Evolutionary conservation across 257 asterid genomes (phyloP).

Genomic region (Jaltomata sinuosa): DNA sequence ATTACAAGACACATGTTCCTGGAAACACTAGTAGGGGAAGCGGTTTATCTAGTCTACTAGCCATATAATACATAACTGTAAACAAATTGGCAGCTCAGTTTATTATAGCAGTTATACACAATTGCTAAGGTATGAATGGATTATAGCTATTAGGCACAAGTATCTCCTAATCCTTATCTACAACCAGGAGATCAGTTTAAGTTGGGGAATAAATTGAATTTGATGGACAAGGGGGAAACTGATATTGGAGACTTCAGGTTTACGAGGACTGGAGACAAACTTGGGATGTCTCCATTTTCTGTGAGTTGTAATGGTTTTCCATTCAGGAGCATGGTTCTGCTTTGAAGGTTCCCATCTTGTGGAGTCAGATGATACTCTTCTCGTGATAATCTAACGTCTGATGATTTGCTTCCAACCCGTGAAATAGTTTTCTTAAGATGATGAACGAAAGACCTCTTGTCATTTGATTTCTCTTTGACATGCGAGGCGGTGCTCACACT

Average conservation of each 20-base stretch:
- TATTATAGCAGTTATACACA: neutral
- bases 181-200: slow-evolving; percentile 54
- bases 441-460: slow-evolving; percentile 21
- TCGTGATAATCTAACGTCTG: slow-evolving; percentile 38
- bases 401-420: slow-evolving; percentile 68
- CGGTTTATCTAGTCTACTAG: too few species aligned
- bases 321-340: slow-evolving; percentile 51
- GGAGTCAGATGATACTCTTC: slow-evolving; percentile 85
- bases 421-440: slow-evolving; percentile 51
- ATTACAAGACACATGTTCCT: neutral
- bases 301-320: slow-evolving; percentile 41
- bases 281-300: slow-evolving; percentile 37
- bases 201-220: slow-evolving; percentile 60
- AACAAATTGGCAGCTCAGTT: neutral
- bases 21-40: neutral
- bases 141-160: neutral
- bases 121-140: neutral
- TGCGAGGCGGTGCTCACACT: neutral
- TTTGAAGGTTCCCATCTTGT: slow-evolving; percentile 36
- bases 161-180: neutral
- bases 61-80: too few species aligned
- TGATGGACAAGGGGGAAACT: slow-evolving; percentile 51
- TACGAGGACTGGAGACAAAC: slow-evolving; percentile 29
- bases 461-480: slow-evolving; percentile 6
- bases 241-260: slow-evolving; percentile 31